A percentile compares a stretch with the other conserved stretches of the same genome.
These are phyloP conservation scores for Pythium aristosporum DNA, from an alignment of 352 stramenopile genomes.

Conservation along the genomic window DNA sequence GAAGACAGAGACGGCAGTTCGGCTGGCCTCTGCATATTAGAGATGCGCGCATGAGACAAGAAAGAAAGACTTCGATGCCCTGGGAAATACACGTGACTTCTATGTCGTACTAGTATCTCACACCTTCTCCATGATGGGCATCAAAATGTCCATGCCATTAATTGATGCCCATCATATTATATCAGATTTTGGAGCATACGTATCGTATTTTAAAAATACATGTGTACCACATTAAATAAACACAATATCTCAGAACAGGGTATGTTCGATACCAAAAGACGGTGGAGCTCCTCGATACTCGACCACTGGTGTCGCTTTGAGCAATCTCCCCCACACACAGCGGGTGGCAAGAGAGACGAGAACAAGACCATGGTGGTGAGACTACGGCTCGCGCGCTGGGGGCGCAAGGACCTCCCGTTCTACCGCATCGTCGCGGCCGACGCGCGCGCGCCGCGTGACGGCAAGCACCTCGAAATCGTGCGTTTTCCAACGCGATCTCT, in stretches of 20 bases:
- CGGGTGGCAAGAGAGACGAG: background rate
- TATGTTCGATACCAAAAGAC: constrained; percentile 4
- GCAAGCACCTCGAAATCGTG: constrained; percentile 87
- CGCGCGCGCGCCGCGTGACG: constrained; percentile 75
- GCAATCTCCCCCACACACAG: background rate
- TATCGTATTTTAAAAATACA: background rate
- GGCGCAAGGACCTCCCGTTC: constrained; percentile 86
- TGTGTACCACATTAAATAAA: background rate
- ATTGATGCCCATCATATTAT: no score
- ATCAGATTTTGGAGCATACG: background rate
- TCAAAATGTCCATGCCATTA: no score
- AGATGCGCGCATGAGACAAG: no score
- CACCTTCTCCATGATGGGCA: no score
- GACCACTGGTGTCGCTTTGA: constrained; percentile 16
- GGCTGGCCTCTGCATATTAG: no score
- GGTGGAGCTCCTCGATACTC: background rate
- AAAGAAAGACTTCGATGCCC: no score
- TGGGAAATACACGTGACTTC: no score
- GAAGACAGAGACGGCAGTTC: background rate
- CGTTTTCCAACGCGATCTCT: constrained; percentile 21
- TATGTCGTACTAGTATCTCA: no score
- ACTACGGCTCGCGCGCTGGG: constrained; percentile 83
- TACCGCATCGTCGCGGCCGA: constrained; percentile 89
- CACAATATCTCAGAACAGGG: background rate
- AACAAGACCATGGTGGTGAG: constrained; percentile 72